Base-by-base conservation (phyloP, 768 basidiomycete genomes). In the Hericium alpestre region DNA sequence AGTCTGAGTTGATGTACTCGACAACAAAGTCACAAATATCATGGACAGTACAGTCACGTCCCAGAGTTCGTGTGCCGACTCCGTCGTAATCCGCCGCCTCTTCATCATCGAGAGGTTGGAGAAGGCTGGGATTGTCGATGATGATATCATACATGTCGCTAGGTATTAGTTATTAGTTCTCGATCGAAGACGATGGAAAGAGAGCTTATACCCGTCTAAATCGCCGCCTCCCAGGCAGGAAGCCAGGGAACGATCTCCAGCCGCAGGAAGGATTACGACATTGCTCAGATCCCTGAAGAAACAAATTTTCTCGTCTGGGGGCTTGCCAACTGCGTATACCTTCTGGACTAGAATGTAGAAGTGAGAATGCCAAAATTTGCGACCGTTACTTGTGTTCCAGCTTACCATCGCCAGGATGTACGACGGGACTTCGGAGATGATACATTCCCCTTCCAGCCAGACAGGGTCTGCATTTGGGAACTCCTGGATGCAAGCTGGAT, bases 1-100 rank as follows among this genome's bases (percentile, higher is more conserved):
- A 79, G 64, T 92, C 88, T 0, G 89, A 89, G 60, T 87, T 78
- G 65, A 93, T 89, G 56, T 91, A 93, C 62, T 92, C 83, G 13
- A 90, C 82, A 20, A 93, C 73, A 62, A 93, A 92, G 56, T 92
- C 76, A 58, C 86, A 87, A 13, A 92, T 81, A 61, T 90, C 87
- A 1, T 82, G 72, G 4, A 89, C 78, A 0, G 75, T 80, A 55
- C 81, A 80, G 8, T 79, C 74, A 15, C 77, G 64, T 23, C 47
- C 65, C 1, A 68, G 60, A 5, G 23, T 51, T 15, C 56, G 23
- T 11, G 61, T 58, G 0, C 51, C 61, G 7, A 68, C 70, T 1
- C 75, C 48, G 1, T 68, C 58, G 62, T 90, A 89, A 2, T 69
- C 64, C 13, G 81, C 83, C 12, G 87, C 74, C 0, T 69, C 64